Evolutionary conservation across 768 basidiomycete species (phyloP).

Genomic region (Filobasidium wieringae): DNA sequence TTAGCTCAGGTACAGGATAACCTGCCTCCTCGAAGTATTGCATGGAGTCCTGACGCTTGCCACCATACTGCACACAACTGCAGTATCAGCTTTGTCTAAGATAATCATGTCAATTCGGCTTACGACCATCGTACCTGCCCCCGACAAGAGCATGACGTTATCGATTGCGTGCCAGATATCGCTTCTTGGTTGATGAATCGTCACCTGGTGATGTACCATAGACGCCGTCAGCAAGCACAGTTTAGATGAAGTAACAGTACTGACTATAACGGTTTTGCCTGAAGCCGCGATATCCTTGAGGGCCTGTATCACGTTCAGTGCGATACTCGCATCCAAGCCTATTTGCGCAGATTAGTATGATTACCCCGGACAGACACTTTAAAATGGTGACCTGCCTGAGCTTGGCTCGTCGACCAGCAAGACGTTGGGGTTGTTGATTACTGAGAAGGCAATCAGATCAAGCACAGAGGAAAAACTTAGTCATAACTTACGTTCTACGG

Average conservation of each 20-base stretch:
- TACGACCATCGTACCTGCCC: constrained; percentile 32
- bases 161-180: constrained; percentile 40
- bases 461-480: constrained; percentile 14
- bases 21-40: constrained; percentile 39
- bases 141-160: constrained; percentile 38
- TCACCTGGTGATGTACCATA: neutral
- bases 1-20: constrained; percentile 37
- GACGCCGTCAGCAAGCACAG: no score
- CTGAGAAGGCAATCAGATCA: constrained; percentile 1
- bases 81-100: no score
- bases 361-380: neutral
- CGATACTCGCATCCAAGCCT: constrained; percentile 45
- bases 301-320: constrained; percentile 44
- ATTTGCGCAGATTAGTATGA: constrained; percentile 23
- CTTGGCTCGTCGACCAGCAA: constrained; percentile 39
- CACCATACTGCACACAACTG: no score
- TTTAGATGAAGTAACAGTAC: neutral
- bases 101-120: no score
- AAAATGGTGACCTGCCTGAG: neutral
- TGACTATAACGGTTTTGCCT: constrained; percentile 42
- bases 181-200: constrained; percentile 40
- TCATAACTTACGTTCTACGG: constrained; percentile 39
- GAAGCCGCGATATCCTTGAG: constrained; percentile 41
- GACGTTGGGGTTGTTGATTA: constrained; percentile 41
- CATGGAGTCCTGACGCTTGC: constrained; percentile 29